Evolutionary conservation across 768 basidiomycete species (phyloP).

Genomic region (Pleurotus giganteus): DNA sequence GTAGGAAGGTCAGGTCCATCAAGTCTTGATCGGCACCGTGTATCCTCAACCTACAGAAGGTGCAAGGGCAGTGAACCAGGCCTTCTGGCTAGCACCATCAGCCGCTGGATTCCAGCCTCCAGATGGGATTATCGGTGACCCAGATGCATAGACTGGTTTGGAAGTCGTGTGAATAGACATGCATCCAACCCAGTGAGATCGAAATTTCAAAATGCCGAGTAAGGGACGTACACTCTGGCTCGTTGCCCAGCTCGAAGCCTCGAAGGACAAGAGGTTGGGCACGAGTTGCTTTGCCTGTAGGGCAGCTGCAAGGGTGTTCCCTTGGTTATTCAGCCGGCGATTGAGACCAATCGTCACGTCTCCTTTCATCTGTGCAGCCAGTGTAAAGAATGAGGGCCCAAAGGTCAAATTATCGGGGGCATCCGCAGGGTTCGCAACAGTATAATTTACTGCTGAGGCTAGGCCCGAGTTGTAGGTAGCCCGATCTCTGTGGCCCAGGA

Average conservation of each 20-base stretch:
- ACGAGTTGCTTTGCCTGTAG: constrained; percentile 26
- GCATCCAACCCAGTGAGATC: not conserved
- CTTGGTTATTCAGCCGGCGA: constrained; percentile 33
- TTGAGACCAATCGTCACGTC: constrained; percentile 35
- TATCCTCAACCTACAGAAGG: constrained; percentile 21
- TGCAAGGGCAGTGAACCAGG: constrained; percentile 28
- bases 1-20: not conserved
- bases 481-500: constrained; percentile 32
- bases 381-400: constrained; percentile 27
- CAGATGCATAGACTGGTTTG: constrained; percentile 26
- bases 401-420: constrained; percentile 31
- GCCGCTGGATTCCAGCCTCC: constrained; percentile 29
- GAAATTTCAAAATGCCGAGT: not conserved
- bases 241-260: constrained; percentile 36
- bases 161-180: not conserved
- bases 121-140: constrained; percentile 29
- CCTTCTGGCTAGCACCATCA: constrained; percentile 29
- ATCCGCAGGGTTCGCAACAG: constrained; percentile 31
- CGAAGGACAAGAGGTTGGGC: constrained; percentile 32
- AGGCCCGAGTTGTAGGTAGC: constrained; percentile 34
- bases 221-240: constrained; percentile 31
- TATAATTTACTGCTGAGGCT: constrained; percentile 30
- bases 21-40: not conserved
- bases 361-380: constrained; percentile 29
- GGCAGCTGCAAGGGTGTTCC: constrained; percentile 30